A percentile compares a stretch with the other conserved stretches of the same genome.
Evolutionary conservation across 2,329 filamentous ascomycete species (phyloP).

Genomic region (Aspergillus luchuensis): DNA sequence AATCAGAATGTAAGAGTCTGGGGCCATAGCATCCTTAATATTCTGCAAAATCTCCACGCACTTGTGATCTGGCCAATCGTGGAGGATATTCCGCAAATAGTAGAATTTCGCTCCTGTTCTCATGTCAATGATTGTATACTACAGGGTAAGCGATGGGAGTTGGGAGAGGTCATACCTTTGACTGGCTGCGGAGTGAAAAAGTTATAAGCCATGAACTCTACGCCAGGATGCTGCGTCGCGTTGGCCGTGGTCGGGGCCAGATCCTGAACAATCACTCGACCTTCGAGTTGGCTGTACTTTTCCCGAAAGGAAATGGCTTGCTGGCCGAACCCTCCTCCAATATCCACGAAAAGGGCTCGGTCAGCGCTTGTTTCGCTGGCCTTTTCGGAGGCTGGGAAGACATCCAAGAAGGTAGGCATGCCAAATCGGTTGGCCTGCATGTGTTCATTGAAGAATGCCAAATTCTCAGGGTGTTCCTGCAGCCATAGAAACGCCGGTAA

Average conservation of each 20-base stretch:
- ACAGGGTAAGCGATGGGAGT: too few species aligned
- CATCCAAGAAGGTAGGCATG: not conserved
- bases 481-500: conserved; percentile 4
- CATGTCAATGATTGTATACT: too few species aligned
- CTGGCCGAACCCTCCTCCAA: conserved; percentile 13
- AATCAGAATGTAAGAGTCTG: conserved; percentile 9
- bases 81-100: conserved; percentile 13
- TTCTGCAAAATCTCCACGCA: conserved; percentile 10
- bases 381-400: not conserved
- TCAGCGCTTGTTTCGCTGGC: not conserved
- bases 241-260: not conserved
- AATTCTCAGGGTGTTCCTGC: not conserved
- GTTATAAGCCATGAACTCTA: conserved; percentile 18
- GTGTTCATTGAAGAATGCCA: not conserved
- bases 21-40: conserved; percentile 14
- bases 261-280: conserved; percentile 14
- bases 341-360: conserved; percentile 10
- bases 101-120: conserved; percentile 12
- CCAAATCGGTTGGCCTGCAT: conserved; percentile 1
- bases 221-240: not conserved
- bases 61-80: conserved; percentile 14
- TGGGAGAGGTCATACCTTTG: not conserved
- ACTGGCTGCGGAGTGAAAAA: conserved; percentile 16
- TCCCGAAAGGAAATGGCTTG: not conserved
- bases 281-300: not conserved